Evolutionary conservation across 2,329 filamentous ascomycete genomes (phyloP).

Genomic region (Westerdykella aurantiaca): DNA sequence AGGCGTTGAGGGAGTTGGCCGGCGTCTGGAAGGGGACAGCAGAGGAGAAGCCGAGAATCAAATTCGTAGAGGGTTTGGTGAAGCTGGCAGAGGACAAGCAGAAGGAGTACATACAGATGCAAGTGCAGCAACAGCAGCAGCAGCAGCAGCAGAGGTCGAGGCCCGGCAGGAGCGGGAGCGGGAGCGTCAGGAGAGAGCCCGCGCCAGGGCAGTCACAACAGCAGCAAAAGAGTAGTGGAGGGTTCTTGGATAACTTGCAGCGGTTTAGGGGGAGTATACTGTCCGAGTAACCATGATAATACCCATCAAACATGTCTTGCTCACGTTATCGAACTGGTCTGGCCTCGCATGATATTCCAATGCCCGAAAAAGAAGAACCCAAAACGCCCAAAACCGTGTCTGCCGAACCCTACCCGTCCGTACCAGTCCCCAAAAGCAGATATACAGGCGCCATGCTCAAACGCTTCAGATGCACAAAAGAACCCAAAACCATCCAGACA

Average conservation of each 20-base stretch:
- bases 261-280: constrained; percentile 31
- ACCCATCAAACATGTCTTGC: too few relatives aligned
- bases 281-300: constrained; percentile 16
- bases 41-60: constrained; percentile 78
- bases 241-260: constrained; percentile 37
- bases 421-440: too few relatives aligned
- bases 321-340: too few relatives aligned
- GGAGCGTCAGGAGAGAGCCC: constrained; percentile 11
- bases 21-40: constrained; percentile 92
- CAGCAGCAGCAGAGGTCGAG: constrained; percentile 17
- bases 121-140: constrained; percentile 15
- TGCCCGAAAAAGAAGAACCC: too few relatives aligned
- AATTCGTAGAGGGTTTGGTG: constrained; percentile 74
- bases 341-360: too few relatives aligned
- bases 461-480: too few relatives aligned
- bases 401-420: too few relatives aligned
- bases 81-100: constrained; percentile 74
- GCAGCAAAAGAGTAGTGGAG: constrained; percentile 21
- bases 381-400: too few relatives aligned
- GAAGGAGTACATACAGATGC: constrained; percentile 40
- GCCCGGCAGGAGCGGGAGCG: constrained; percentile 19
- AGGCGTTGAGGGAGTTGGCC: constrained; percentile 69
- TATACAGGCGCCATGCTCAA: too few relatives aligned
- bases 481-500: too few relatives aligned
- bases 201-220: too few relatives aligned